A percentile compares a stretch with the other conserved stretches of the same genome.
phyloP scores from a whole-genome alignment of 2,329 filamentous ascomycete genomes.

The Septoria linicola region DNA sequence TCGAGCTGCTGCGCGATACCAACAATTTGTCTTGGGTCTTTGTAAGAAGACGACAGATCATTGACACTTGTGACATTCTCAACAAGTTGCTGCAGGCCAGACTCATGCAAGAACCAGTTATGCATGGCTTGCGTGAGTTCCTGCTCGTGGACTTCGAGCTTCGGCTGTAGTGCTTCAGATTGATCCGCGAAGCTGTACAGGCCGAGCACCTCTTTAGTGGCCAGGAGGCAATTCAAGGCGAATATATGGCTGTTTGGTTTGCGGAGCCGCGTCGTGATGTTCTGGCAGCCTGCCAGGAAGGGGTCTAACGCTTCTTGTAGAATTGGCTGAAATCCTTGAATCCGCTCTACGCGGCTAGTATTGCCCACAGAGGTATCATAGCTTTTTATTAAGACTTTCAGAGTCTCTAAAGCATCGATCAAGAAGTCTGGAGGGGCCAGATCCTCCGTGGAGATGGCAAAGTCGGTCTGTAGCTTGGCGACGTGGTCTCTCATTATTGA shows the following conservation, averaged over 20 bases:
- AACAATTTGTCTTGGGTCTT: slow-evolving; percentile 49
- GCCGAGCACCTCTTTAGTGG: slow-evolving; percentile 57
- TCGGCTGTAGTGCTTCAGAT: slow-evolving; percentile 31
- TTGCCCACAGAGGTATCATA: slow-evolving; percentile 77
- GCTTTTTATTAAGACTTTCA: slow-evolving; percentile 77
- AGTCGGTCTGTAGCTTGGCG: slow-evolving; percentile 69
- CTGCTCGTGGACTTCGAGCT: slow-evolving; percentile 36
- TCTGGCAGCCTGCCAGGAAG: slow-evolving; percentile 73
- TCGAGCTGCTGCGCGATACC: slow-evolving; percentile 75
- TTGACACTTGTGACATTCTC: slow-evolving; percentile 35
- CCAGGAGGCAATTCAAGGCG: slow-evolving; percentile 67
- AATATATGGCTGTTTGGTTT: slow-evolving; percentile 66
- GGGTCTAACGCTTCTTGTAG: slow-evolving; percentile 80
- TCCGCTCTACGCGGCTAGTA: slow-evolving; percentile 50
- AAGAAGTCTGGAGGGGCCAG: slow-evolving; percentile 78
- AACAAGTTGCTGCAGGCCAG: slow-evolving; percentile 59
- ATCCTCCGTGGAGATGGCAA: slow-evolving; percentile 69
- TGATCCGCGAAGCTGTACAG: slow-evolving; percentile 62
- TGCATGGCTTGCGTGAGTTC: slow-evolving; percentile 60
- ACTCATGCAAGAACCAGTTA: slow-evolving; percentile 69
- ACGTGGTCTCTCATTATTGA: slow-evolving; percentile 78
- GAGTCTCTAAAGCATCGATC: slow-evolving; percentile 72
- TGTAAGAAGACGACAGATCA: slow-evolving; percentile 31
- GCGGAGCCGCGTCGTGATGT: slow-evolving; percentile 62
- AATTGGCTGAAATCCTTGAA: slow-evolving; percentile 71